Conservation (phyloP, 139 green algal genomes). For the Micromonas pusilla region DNA sequence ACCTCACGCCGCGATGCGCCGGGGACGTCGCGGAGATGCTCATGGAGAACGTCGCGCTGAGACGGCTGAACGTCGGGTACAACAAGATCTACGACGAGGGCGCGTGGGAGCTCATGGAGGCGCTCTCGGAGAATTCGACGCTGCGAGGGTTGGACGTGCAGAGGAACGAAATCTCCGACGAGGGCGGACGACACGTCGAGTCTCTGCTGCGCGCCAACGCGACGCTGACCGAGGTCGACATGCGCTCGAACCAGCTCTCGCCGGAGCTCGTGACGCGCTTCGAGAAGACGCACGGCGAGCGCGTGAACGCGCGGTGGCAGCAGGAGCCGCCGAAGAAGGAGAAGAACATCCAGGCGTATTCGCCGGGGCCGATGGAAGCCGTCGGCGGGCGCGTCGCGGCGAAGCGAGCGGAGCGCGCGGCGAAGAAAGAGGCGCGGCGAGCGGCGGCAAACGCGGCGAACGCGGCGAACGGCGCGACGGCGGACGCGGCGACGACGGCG, state of each 20-base stretch:
- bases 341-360: background rate
- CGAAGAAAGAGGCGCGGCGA: background rate
- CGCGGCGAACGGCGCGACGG: no score
- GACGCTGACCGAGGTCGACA: background rate
- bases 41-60: background rate
- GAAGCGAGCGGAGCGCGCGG: background rate
- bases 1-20: background rate
- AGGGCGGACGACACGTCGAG: background rate
- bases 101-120: constrained; percentile 11
- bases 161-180: constrained; percentile 21
- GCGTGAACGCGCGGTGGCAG: constrained; percentile 3
- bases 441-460: no score
- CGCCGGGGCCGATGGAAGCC: background rate
- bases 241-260: constrained; percentile 9
- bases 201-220: background rate
- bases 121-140: background rate
- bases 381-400: background rate
- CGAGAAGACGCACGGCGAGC: background rate
- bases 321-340: constrained; percentile 10
- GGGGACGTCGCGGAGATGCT: constrained; percentile 14
- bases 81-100: constrained; percentile 23
- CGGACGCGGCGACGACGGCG: no score
- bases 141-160: constrained; percentile 8
- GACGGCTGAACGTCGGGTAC: constrained; percentile 16
- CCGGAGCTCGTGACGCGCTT: background rate